phyloP scores from a whole-genome alignment of 108 stramenopile genomes.

The Bacterosira constricta region DNA sequence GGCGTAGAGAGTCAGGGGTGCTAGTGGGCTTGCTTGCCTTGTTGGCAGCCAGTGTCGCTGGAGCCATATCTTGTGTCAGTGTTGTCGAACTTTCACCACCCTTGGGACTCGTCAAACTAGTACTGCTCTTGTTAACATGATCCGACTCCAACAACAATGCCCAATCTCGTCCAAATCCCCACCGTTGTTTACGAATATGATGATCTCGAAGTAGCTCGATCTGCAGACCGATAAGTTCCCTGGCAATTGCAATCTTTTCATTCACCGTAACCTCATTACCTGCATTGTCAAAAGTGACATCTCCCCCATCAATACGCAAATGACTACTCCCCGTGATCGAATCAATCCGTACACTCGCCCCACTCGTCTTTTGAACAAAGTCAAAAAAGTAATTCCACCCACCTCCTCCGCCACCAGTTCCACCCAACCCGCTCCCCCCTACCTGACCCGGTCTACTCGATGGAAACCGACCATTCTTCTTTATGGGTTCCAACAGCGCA shows the following conservation, averaged over 20 bases:
- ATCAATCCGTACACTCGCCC: conserved; percentile 65
- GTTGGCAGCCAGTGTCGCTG: not conserved
- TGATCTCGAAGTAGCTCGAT: conserved; percentile 81
- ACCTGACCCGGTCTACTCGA: too few species aligned
- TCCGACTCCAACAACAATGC: conserved; percentile 49
- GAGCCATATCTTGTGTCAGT: conserved; percentile 14
- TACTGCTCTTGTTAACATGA: not conserved
- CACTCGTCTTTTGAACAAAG: conserved; percentile 61
- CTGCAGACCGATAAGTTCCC: conserved; percentile 77
- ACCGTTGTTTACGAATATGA: conserved; percentile 67
- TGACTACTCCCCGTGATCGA: conserved; percentile 68
- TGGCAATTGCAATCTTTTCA: conserved; percentile 64
- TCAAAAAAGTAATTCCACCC: conserved; percentile 65
- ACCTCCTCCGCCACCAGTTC: conserved; percentile 1
- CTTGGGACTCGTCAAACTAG: not conserved
- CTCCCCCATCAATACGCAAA: conserved; percentile 71
- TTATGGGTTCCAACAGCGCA: conserved; percentile 53
- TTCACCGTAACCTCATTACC: conserved; percentile 24
- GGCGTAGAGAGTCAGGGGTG: conserved; percentile 17
- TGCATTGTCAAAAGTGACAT: conserved; percentile 14
- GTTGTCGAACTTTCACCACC: conserved; percentile 5
- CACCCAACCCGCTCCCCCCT: too few species aligned
- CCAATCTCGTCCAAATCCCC: conserved; percentile 90
- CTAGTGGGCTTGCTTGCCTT: not conserved
- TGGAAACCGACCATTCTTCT: conserved; percentile 21